phyloP scores from a whole-genome alignment of 352 stramenopile species.

The Blastocystis sp. region DNA sequence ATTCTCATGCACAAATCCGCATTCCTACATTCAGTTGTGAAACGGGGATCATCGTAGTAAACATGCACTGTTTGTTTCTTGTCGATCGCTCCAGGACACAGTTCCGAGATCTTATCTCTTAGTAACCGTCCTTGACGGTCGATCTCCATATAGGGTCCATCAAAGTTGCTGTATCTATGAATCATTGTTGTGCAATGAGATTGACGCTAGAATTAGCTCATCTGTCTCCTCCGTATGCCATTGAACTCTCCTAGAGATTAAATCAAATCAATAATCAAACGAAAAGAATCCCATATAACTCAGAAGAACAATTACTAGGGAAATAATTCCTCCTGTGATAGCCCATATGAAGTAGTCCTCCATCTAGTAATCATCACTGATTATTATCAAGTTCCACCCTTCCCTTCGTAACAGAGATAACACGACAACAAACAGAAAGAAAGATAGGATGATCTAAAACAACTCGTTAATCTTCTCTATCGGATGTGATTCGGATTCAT shows the following conservation, averaged over 20 bases:
- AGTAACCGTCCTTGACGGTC: background rate
- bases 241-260: background rate
- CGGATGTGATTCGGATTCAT: background rate
- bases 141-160: constrained; percentile 18
- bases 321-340: background rate
- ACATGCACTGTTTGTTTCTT: background rate
- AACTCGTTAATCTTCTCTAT: background rate
- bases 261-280: background rate
- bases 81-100: background rate
- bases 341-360: constrained; percentile 15
- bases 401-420: no score
- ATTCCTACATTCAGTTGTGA: no score
- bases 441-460: no score
- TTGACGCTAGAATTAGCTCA: constrained; percentile 33
- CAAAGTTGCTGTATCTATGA: constrained; percentile 1
- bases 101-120: background rate
- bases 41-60: constrained; percentile 44
- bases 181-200: background rate
- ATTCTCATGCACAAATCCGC: no score
- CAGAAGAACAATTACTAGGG: constrained; percentile 1
- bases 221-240: constrained; percentile 15
- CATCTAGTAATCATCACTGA: background rate
- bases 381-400: no score
- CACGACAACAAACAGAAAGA: no score
- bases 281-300: constrained; percentile 51